phyloP scores from a whole-genome alignment of 805 yeast species.

The Candida coquimbonensis region DNA sequence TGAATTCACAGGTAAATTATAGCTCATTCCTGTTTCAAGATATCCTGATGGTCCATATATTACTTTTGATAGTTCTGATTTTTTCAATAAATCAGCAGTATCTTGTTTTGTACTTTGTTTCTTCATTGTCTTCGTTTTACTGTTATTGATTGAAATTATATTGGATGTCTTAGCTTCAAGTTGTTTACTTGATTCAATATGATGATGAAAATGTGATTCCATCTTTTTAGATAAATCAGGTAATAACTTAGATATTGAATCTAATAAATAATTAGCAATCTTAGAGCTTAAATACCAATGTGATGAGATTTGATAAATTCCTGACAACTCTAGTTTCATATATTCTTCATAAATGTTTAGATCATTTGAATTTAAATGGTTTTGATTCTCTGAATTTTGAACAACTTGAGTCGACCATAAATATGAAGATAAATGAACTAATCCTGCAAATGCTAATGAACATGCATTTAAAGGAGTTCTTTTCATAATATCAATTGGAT shows the following conservation, averaged over 20 bases:
- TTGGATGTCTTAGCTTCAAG: background rate
- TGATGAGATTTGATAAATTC: slow-evolving; percentile 41
- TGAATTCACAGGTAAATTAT: slow-evolving; percentile 7
- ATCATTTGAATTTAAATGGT: slow-evolving; percentile 25
- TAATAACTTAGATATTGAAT: slow-evolving; percentile 34
- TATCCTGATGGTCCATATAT: slow-evolving; percentile 5
- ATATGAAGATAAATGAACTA: slow-evolving; percentile 46
- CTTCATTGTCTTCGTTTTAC: too few species aligned
- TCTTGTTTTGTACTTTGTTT: background rate
- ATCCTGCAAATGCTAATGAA: slow-evolving; percentile 44
- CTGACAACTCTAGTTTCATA: slow-evolving; percentile 41
- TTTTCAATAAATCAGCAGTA: background rate
- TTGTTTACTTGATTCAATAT: slow-evolving; percentile 8
- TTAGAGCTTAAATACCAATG: slow-evolving; percentile 46
- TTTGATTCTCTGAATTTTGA: slow-evolving; percentile 12
- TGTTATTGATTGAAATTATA: too few species aligned
- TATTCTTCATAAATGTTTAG: slow-evolving; percentile 40
- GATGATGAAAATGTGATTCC: slow-evolving; percentile 24
- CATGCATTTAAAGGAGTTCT: slow-evolving; percentile 49
- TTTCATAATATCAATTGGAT: slow-evolving; percentile 33
- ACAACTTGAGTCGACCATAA: slow-evolving; percentile 42
- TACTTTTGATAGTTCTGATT: slow-evolving; percentile 1
- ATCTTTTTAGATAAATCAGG: slow-evolving; percentile 35
- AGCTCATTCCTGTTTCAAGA: slow-evolving; percentile 8
- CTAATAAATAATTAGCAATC: slow-evolving; percentile 39